Evolutionary conservation across 306 rosid genomes (phyloP).

Genomic region (Rosa chinensis): DNA sequence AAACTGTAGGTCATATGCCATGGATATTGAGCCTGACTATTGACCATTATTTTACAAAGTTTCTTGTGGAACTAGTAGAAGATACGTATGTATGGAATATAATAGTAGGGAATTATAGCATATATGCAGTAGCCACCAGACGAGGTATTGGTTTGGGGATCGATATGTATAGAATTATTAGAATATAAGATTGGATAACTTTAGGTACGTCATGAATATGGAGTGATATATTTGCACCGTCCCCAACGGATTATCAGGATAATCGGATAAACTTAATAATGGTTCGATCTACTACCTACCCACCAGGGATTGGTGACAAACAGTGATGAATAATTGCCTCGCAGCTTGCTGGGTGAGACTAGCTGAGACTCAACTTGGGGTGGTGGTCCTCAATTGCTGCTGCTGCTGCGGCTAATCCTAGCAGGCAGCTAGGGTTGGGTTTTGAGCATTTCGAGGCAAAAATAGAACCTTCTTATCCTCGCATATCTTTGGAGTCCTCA

Average conservation of each 20-base stretch:
- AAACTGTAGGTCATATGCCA: neutral
- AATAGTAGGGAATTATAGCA: neutral
- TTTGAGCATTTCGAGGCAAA: slow-evolving; percentile 47
- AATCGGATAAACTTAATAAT: neutral
- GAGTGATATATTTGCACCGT: slow-evolving; percentile 16
- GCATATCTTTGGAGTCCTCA: slow-evolving; percentile 12
- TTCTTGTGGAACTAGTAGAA: neutral
- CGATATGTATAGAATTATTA: neutral
- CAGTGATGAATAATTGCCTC: neutral
- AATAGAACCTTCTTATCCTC: slow-evolving; percentile 6
- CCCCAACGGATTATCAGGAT: neutral
- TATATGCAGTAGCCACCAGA: neutral
- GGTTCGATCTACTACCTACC: neutral
- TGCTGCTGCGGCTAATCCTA: neutral
- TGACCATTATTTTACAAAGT: neutral
- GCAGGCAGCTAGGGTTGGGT: neutral
- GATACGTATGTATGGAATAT: neutral
- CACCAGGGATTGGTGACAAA: neutral
- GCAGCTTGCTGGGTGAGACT: slow-evolving; percentile 3
- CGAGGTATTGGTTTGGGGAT: neutral
- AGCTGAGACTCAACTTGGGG: neutral
- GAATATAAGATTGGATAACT: neutral
- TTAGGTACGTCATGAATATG: slow-evolving; percentile 6
- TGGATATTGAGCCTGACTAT: neutral
- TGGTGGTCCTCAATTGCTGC: slow-evolving; percentile 18